Base-by-base conservation (phyloP, 352 stramenopile species). In the Phytophthora megakarya region DNA sequence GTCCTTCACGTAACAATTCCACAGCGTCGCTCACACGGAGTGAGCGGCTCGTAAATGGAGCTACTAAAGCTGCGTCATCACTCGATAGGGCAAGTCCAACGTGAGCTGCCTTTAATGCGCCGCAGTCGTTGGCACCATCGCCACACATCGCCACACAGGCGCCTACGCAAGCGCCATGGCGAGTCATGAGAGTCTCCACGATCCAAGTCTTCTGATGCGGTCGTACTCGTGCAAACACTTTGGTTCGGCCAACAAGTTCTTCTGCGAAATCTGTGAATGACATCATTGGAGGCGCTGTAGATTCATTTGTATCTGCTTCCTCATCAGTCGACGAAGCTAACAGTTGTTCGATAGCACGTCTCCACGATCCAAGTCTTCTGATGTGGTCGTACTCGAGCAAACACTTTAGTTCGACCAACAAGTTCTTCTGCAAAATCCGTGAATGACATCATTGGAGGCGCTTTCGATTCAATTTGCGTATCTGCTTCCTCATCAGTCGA, bases 71-170 rank as follows among this genome's bases (percentile, higher is more conserved):
- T n/a, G 91, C 92, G 45, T 98, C 90, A 5, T 89, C 84, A 65
- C 90, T 78, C 28, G 86, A 96, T 12, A 98, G 70, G 43, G 92
- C 90, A 45, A 98, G 70, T 3, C 92, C 92, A 30, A 97, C 83
- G 65, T 98, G 92, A n/a, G 92, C 92, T 0, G 87, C 81, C 65
- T 96, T 96, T 3, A 97, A 67, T 5, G 89, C 90, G n/a, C 92
- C 92, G 58, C 89, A 97, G 60, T 97, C 90, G 61, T 98, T 98
- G 2, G 76, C 85, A 28, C 84, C 84, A 44, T 92, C 83, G 12
- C 83, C 83, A 5, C 82, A 80, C 85, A 93, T 92, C 7, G 81
- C 83, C 7, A 91, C 81, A 44, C 67, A 84, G 10, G 71, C 72
- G 18, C 79, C 83, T 5, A 91, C 81, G 42, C 67, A 84, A 10